Evolutionary conservation across 2,329 filamentous ascomycete genomes (phyloP), one percentile per base, ranked within the genome.

Genomic region (Penicillium sp.): DNA sequence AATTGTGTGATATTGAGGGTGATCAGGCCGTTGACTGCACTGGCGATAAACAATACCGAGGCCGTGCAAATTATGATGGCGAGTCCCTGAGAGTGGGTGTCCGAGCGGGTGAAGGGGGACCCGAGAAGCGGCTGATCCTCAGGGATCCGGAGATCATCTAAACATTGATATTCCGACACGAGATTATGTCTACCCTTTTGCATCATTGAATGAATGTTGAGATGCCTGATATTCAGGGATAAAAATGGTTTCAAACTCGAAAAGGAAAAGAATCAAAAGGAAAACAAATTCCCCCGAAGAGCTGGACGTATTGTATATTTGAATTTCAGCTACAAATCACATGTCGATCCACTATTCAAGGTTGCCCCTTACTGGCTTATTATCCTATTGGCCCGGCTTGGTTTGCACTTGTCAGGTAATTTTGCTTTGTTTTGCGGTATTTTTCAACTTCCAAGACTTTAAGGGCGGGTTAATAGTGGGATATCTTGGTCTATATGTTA

Each of bases 61-160:
- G 29, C 10, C n/a, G 42, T 57, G 50, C 55, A 57, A 3, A 19
- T n/a, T 19, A 54, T 42, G 21, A 57, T 48, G 27, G 38, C 6
- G 4, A 38, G 13, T 21, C 31, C 47, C 43, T 29, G 29, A n/a
- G 31, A 23, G 25, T 45, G 13, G 48, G 41, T n/a, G n/a, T 29
- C 42, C 2, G 53, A 19, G 45, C 47, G 27, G n/a, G n/a, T 17
- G 47, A 9, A 33, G 31, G 31, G n/a, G 31, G 31, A n/a, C 3
- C 33, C 27, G 6, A 57, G 42, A 12, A 57, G 54, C 41, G 54
- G 54, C 19, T 57, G 54, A 53, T 54, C 48, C n/a, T 56, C 55
- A 21, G 42, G 17, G 33, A 37, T 31, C 43, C 12, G 47, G 3
- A 35, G 27, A 23, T 47, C 54, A 7, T 38, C 42, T 25, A 50